Conservation (phyloP, 139 green algal species). For the Tetratostichococcus sp. region DNA sequence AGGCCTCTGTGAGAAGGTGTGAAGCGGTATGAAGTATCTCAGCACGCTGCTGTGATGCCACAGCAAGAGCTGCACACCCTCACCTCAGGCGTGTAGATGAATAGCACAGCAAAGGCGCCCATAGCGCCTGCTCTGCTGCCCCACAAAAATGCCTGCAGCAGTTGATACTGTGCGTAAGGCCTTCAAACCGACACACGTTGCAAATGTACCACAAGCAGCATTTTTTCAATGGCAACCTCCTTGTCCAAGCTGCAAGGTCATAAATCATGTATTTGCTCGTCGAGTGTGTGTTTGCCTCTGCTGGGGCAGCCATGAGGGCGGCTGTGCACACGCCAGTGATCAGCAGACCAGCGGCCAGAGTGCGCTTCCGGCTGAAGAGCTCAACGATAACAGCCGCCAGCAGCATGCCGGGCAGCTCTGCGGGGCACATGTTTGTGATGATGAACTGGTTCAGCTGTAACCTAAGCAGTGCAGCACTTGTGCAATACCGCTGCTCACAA, state of each 20-base stretch:
- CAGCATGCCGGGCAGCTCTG: constrained; percentile 50
- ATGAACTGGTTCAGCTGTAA: no score
- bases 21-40: no score
- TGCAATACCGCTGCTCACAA: no score
- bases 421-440: no score
- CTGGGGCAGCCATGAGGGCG: background rate
- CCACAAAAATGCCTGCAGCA: constrained; percentile 52
- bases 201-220: background rate
- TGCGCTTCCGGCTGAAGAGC: constrained; percentile 29
- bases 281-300: background rate
- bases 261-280: background rate
- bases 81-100: constrained; percentile 70
- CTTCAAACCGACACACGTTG: no score
- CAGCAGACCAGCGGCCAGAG: constrained; percentile 11
- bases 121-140: constrained; percentile 46
- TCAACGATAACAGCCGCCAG: constrained; percentile 42
- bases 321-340: constrained; percentile 12
- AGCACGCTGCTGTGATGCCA: no score
- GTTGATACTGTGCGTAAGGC: no score
- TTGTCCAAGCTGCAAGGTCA: no score
- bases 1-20: no score
- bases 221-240: background rate
- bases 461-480: no score
- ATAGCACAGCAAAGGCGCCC: constrained; percentile 65
- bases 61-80: no score